Base-by-base conservation (phyloP, 148 eudicot genomes). In the Rhododendron vialii region DNA sequence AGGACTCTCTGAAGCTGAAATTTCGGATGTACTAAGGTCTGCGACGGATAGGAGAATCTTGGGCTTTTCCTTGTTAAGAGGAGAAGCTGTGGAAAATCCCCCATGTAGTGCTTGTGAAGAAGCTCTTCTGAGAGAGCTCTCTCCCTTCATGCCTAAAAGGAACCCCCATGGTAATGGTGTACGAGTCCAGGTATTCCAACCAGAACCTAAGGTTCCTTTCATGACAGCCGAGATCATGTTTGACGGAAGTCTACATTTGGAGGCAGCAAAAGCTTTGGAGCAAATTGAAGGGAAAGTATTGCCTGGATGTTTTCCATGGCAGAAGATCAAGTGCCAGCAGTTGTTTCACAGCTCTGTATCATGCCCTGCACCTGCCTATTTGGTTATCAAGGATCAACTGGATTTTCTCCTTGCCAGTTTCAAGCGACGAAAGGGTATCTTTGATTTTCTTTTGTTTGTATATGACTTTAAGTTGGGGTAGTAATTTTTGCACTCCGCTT, bases 231-330 rank as follows among this genome's bases (percentile, higher is more conserved):
- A 84, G 86, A 91, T 97, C 67, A 91, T 88, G 22, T 97, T 97
- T 88, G 95, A 97, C 81, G 98, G 98, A 75, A 93, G 92, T 88
- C 85, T 95, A 30, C 98, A 95, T 92, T 89, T 97, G 91, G 99
- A 97, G 92, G 98, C 98, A 35, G 99, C 99, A 45, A 93, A 90
- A 89, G 99, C 99, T 50, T 90, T 97, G 89, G 98, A 95, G 90
- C 93, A 93, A 55, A 91, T 97, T 86, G 93, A 95, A 87, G 98
- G 99, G 82, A 94, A 87, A 88, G 93, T 92, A 76, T 86, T 97
- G 88, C 94, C 96, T 61, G 96, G 96, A 87, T 92, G 91, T 87
- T 89, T 50, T 38, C 78, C 93, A 1, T 97, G 99, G 99, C 99
- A 97, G 95, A 97, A 95, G 89, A 91, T 97, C 79, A 90, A 86